Base-by-base conservation (phyloP, 2,329 filamentous ascomycete species). In the Ophiostoma himal-ulmi region DNA sequence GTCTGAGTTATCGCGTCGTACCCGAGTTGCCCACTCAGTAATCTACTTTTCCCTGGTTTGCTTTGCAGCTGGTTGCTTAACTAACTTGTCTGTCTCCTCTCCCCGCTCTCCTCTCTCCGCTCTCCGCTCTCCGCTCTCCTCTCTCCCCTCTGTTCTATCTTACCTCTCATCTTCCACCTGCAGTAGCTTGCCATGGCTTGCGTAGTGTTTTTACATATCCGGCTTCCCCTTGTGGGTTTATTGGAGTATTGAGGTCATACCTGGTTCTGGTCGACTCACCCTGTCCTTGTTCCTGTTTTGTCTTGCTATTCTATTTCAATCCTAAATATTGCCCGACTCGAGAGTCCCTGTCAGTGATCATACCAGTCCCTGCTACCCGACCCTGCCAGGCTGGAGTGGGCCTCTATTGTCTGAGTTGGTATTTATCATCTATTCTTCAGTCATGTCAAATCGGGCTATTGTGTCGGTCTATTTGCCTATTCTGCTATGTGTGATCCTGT, bases 151-250 rank as follows among this genome's bases (percentile, higher is more conserved):
- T 11, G 3, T 17, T 54, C 7, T 54, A 54, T 57, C 52, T 57
- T 17, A 30, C 8, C n/a, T 57, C 52, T 57, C n/a, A 57, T 57
- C 22, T 57, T 57, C 26, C 8, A 57, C 22, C 52, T 57, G 52
- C 52, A 57, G 22, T 57, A 57, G 52, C n/a, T 57, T 26, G 22
- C 11, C 52, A 57, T 57, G n/a, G 52, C 52, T 57, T 57, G 22
- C n/a, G 52, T 30, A 17, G 52, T 57, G 1, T 57, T 57, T 57
- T 57, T 57, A 57, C 52, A 57, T 57, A 57, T 57, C 52, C n/a
- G 52, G 52, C 52, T 57, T 57, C n/a, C 26, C 52, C 52, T 57
- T 57, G 52, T 57, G 52, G 52, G 52, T 30, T 57, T 30, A 57
- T 57, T 26, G 22, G 7, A 20, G 20, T 48, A 7, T 48, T 48